Evolutionary conservation across 768 basidiomycete species (phyloP), one percentile per base, ranked within the genome.

Genomic region (Xerocomellus amylosporus): DNA sequence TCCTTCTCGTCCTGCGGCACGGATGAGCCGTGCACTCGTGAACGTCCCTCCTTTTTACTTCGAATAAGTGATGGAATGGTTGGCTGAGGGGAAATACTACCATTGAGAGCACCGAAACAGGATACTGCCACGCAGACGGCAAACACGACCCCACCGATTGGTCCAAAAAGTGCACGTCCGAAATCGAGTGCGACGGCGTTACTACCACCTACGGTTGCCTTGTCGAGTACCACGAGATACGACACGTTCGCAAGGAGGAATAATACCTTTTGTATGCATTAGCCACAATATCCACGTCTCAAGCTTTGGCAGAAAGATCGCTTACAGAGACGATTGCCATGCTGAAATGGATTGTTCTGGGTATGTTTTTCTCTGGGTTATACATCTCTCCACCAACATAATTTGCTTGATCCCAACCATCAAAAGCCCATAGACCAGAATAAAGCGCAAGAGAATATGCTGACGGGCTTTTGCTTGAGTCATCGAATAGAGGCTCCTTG

Each of bases 381-480:
- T 77, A 74, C 74, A 98, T 90, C 70, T 93, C 93, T 28, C 90
- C 95, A 14, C 88, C 90, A 15, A 98, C 90, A 58, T 88, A 96
- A 67, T 93, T 94, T 28, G 82, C 87, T 71, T 90, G 88, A 64
- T 95, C 95, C 94, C 94, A 99, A 1, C 96, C 96, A 69, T 94
- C 94, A 60, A 92, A 94, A 2, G 94, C 94, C 92, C 90, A 98
- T 5, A 98, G 74, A 3, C 93, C 92, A 12, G 93, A 96, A 71
- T 97, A 99, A 7, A 98, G 75, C 0, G 95, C 96, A n/a, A 98
- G 76, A 7, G 95, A 91, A 73, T 93, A 98, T 3, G 84, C 77
- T 2, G 91, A 89, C 1, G 93, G 89, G 57, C 90, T 90, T 17
- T 72, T 79, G 52, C 86, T 89, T 17, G 91, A 87, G 8, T 80